These are phyloP conservation scores for Talinum fruticosum DNA, from an alignment of 148 eudicot genomes.

Conservation along the genomic window DNA sequence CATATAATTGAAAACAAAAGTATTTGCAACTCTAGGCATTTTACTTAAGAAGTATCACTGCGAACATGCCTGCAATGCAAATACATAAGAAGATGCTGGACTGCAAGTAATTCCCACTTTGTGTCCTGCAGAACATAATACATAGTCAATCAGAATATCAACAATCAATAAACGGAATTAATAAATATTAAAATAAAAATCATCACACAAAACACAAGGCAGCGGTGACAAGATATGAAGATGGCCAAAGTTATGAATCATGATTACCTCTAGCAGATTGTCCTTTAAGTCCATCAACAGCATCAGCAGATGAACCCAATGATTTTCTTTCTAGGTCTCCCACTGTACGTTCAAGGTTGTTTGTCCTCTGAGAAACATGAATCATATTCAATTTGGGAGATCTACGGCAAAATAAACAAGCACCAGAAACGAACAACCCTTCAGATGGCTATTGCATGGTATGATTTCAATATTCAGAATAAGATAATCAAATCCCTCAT, in stretches of 20 bases:
- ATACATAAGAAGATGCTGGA: constrained; percentile 33
- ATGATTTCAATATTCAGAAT: not conserved
- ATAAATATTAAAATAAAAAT: not conserved
- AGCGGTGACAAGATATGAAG: not conserved
- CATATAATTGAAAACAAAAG: not conserved
- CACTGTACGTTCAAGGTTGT: constrained; percentile 38
- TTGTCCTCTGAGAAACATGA: constrained; percentile 43
- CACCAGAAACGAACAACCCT: not conserved
- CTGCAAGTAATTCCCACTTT: constrained; percentile 20
- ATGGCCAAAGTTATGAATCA: constrained; percentile 9
- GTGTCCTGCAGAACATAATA: constrained; percentile 35
- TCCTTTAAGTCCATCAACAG: constrained; percentile 22
- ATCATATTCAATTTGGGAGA: constrained; percentile 3
- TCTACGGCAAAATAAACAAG: constrained; percentile 2
- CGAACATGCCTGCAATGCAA: constrained; percentile 47
- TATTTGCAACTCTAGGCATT: not conserved
- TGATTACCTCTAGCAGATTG: constrained; percentile 19
- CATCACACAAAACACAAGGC: not conserved
- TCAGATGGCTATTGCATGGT: not conserved
- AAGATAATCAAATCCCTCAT: not conserved
- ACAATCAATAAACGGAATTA: not conserved
- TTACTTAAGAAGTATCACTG: not conserved
- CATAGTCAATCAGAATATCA: not conserved
- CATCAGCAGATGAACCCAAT: constrained; percentile 22
- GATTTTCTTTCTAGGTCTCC: constrained; percentile 29